Evolutionary conservation across 1,139 yeast genomes (phyloP).

Genomic region (Pichia cactophila): DNA sequence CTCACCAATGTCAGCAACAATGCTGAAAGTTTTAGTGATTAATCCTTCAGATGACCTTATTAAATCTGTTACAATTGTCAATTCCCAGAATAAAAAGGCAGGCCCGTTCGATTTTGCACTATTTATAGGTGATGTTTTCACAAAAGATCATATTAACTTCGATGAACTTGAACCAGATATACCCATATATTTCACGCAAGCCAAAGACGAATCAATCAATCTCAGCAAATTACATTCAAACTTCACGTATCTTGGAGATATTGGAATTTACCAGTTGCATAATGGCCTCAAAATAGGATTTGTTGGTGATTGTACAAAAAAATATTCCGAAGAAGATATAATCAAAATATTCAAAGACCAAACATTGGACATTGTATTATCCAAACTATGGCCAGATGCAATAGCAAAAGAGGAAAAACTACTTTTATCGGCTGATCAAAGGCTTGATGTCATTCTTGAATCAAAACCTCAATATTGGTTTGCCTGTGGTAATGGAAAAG

Average conservation of each 20-base stretch:
- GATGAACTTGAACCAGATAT: slow-evolving; percentile 11
- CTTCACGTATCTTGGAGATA: slow-evolving; percentile 24
- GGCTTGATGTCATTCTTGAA: slow-evolving; percentile 41
- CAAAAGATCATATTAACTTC: not conserved
- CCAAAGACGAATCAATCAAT: slow-evolving; percentile 2
- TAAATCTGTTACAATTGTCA: slow-evolving; percentile 41
- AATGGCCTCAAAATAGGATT: slow-evolving; percentile 45
- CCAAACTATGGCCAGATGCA: slow-evolving; percentile 54
- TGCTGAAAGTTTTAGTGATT: slow-evolving; percentile 31
- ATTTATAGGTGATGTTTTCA: slow-evolving; percentile 43
- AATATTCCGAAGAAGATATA: slow-evolving; percentile 19
- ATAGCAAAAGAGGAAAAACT: slow-evolving; percentile 38
- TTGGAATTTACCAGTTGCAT: slow-evolving; percentile 35
- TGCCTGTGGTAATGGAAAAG: slow-evolving; percentile 42
- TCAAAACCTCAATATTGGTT: slow-evolving; percentile 61
- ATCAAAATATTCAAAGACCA: slow-evolving; percentile 18
- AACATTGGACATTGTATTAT: slow-evolving; percentile 46
- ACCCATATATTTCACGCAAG: slow-evolving; percentile 19
- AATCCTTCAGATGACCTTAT: slow-evolving; percentile 40
- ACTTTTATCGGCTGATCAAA: slow-evolving; percentile 32
- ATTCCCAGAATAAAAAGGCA: slow-evolving; percentile 43
- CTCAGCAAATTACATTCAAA: not conserved
- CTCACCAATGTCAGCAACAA: not conserved
- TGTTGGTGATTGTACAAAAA: slow-evolving; percentile 25
- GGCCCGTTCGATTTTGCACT: slow-evolving; percentile 59